phyloP scores from a whole-genome alignment of 257 asterid genomes.

The Salvia miltiorrhiza region DNA sequence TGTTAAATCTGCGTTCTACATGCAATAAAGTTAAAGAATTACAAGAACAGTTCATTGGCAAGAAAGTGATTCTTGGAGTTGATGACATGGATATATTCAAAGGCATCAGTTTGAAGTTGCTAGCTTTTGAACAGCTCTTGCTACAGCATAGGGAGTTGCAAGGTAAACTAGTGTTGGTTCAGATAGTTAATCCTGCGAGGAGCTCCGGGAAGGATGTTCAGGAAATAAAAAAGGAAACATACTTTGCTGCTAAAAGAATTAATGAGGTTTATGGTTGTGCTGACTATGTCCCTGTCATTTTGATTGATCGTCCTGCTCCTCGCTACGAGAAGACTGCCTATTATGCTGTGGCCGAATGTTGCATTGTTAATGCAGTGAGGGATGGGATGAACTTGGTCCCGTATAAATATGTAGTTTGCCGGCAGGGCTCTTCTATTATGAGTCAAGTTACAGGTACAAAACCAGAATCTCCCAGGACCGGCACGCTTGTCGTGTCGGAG shows the following conservation, averaged over 20 bases:
- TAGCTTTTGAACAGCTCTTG: constrained; percentile 78
- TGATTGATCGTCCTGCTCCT: constrained; percentile 76
- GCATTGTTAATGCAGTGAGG: constrained; percentile 92
- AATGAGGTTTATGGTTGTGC: constrained; percentile 52
- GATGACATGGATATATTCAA: constrained; percentile 96
- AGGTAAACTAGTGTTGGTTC: constrained; percentile 70
- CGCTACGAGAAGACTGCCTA: constrained; percentile 84
- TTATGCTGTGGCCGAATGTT: constrained; percentile 86
- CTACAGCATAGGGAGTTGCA: constrained; percentile 40
- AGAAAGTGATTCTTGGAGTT: constrained; percentile 77
- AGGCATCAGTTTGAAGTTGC: constrained; percentile 81
- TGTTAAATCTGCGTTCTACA: constrained; percentile 60
- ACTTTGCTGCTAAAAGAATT: constrained; percentile 58
- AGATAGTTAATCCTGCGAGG: constrained; percentile 90
- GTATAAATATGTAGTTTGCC: constrained; percentile 75
- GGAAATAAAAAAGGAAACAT: constrained; percentile 77
- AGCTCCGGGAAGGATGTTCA: constrained; percentile 88
- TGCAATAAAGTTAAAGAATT: constrained; percentile 60
- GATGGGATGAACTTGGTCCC: constrained; percentile 98
- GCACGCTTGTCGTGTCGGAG: constrained; percentile 90
- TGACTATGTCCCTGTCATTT: constrained; percentile 59
- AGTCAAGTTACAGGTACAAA: constrained; percentile 43
- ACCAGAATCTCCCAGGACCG: constrained; percentile 50
- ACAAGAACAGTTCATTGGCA: constrained; percentile 59
- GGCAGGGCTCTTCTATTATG: constrained; percentile 69